phyloP scores from a whole-genome alignment of 2,329 filamentous ascomycete genomes.

The Ceratocystis alfenasii region DNA sequence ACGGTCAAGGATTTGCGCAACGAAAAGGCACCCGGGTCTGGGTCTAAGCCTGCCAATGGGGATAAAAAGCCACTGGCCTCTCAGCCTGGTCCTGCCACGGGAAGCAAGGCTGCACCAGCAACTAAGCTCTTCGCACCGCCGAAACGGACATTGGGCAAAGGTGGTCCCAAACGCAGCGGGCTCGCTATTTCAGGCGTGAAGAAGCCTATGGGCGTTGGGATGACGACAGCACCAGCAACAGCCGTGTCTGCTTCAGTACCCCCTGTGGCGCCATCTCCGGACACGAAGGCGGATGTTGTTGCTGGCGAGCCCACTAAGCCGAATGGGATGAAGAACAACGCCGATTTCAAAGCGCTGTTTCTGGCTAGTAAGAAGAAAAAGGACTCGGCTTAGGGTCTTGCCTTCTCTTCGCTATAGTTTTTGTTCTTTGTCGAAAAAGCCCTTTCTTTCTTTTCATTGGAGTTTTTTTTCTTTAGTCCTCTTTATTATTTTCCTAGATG shows the following conservation, averaged over 20 bases:
- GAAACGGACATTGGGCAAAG: slow-evolving; percentile 28
- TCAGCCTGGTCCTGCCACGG: neutral
- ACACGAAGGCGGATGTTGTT: neutral
- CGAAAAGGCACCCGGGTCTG: neutral
- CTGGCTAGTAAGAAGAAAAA: slow-evolving; percentile 23
- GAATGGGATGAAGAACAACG: slow-evolving; percentile 38
- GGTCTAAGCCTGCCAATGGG: too few relatives aligned
- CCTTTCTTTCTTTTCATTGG: neutral
- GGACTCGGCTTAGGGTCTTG: neutral
- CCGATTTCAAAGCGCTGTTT: slow-evolving; percentile 46
- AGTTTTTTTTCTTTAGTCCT: neutral
- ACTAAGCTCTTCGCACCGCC: slow-evolving; percentile 20
- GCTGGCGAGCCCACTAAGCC: slow-evolving; percentile 15
- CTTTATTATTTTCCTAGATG: neutral
- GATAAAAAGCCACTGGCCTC: neutral
- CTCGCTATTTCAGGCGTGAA: slow-evolving; percentile 39
- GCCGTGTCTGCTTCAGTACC: slow-evolving; percentile 26
- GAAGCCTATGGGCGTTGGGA: neutral
- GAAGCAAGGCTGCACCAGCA: neutral
- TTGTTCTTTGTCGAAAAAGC: neutral
- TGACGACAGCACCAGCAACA: neutral
- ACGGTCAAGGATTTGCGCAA: slow-evolving; percentile 43
- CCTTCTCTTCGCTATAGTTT: neutral
- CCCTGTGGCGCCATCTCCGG: slow-evolving; percentile 24
- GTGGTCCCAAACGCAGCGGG: slow-evolving; percentile 24